Evolutionary conservation across 176 grass and related monocot genomes (phyloP).

Genomic region (Phyllostachys edulis): DNA sequence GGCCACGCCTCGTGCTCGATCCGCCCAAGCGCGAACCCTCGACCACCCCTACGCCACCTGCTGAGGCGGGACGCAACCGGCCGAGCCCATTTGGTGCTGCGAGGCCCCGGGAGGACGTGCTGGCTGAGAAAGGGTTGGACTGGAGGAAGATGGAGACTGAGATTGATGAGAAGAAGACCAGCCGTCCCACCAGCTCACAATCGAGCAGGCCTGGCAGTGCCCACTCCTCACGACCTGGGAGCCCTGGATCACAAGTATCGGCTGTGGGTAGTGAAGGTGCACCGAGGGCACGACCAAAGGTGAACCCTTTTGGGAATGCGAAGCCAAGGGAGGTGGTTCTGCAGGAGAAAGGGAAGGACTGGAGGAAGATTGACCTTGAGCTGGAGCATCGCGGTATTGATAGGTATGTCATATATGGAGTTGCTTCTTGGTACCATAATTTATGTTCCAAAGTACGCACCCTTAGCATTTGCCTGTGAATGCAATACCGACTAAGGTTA

Average conservation of each 20-base stretch:
- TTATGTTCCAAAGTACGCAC: neutral
- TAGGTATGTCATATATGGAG: constrained; percentile 45
- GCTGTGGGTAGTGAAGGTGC: constrained; percentile 19
- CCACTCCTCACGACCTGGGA: constrained; percentile 66
- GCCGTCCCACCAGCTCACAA: constrained; percentile 74
- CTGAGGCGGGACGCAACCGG: constrained; percentile 37
- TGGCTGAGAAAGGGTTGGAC: constrained; percentile 74
- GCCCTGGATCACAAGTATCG: constrained; percentile 49
- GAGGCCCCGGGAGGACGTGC: constrained; percentile 64
- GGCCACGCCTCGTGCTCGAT: constrained; percentile 67
- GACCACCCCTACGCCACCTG: neutral
- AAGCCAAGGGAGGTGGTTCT: constrained; percentile 77
- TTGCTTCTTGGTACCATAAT: neutral
- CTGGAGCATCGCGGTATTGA: constrained; percentile 59
- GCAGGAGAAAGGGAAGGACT: constrained; percentile 76
- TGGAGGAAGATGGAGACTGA: constrained; percentile 75
- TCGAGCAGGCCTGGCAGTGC: constrained; percentile 70
- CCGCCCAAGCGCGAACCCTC: constrained; percentile 56
- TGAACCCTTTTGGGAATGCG: constrained; percentile 73
- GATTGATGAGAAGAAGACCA: constrained; percentile 60
- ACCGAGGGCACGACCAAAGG: constrained; percentile 39
- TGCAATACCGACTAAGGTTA: neutral
- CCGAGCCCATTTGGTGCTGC: constrained; percentile 70
- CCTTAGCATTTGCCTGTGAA: neutral
- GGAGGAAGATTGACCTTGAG: constrained; percentile 76